Evolutionary conservation across 495 filamentous ascomycete species (phyloP), one percentile per base, ranked within the genome.

Genomic region (Zalerion maritima): DNA sequence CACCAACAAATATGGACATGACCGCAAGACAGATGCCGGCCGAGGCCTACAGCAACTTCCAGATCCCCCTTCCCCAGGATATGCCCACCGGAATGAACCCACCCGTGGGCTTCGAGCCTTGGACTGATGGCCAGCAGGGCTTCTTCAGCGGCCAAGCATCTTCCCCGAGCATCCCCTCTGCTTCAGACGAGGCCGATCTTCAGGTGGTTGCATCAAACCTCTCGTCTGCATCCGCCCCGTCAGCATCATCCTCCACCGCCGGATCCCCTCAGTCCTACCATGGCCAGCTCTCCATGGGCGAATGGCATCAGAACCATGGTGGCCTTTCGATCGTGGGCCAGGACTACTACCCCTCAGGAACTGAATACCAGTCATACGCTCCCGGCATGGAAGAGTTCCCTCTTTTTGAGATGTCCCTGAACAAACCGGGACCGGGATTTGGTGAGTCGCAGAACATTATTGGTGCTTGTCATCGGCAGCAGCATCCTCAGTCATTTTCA

Each of bases 191-290:
- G 23, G 28, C 43, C 29, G 60, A 61, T 18, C 32, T 67, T 46
- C 37, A 67, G 61, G 35, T 61, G 35, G 46, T 65, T 42, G 41
- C 57, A 54, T 62, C 65, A 41, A 57, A 65, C 63, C 49, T 85
- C 26, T 84, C 79, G 10, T 81, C 76, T 31, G 75, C 78, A 15
- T 89, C 82, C 2, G 76, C 67, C 1, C 69, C 74, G 9, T 86
- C 81, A 9, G 74, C 77, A 8, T 66, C 80, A 10, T 89, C 85
- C 2, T 92, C 85, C 3, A 67, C 74, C 18, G 76, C 81, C 41
- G 81, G 77, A 18, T 94, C 85, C 6, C 85, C 85, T 12, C 78
- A 75, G 35, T 77, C 76, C 0, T 68, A 66, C 29, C 64, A 67
- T 34, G 60, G 69, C 11, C 68, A 76, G 22, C 57, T 64, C 28